Conservation (phyloP, 768 basidiomycete genomes). For the Russula sp. region DNA sequence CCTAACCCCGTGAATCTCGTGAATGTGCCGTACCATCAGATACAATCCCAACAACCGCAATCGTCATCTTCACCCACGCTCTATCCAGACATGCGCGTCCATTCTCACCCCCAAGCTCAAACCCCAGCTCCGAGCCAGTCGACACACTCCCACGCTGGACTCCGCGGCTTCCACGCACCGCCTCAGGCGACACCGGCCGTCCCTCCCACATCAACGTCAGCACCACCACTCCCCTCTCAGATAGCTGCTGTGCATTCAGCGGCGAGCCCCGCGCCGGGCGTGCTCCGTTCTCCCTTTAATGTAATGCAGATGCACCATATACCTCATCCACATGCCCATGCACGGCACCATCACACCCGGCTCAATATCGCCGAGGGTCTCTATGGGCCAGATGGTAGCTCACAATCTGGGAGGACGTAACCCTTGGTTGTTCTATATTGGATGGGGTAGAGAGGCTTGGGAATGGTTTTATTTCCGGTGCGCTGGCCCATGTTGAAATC, state of each 20-base stretch:
- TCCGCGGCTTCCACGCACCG: conserved; percentile 20
- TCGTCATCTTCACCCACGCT: conserved; percentile 30
- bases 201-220: conserved; percentile 16
- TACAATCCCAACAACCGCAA: conserved; percentile 30
- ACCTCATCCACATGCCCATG: conserved; percentile 75
- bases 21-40: conserved; percentile 28
- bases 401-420: conserved; percentile 15
- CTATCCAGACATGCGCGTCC: conserved; percentile 31
- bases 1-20: conserved; percentile 18
- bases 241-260: conserved; percentile 12
- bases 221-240: conserved; percentile 15
- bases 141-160: conserved; percentile 21
- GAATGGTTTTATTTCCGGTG: background rate
- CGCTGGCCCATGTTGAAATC: conserved; percentile 11
- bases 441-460: background rate
- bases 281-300: conserved; percentile 58
- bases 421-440: background rate
- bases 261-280: conserved; percentile 31
- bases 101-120: conserved; percentile 12
- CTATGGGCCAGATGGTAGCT: conserved; percentile 27
- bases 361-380: conserved; percentile 39
- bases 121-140: conserved; percentile 10
- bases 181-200: conserved; percentile 12
- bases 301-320: conserved; percentile 72
- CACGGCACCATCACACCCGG: conserved; percentile 64